Evolutionary conservation across 169 alveolate species (phyloP), one percentile per base, ranked within the genome.

Genomic region (Cyclospora cayetanensis): DNA sequence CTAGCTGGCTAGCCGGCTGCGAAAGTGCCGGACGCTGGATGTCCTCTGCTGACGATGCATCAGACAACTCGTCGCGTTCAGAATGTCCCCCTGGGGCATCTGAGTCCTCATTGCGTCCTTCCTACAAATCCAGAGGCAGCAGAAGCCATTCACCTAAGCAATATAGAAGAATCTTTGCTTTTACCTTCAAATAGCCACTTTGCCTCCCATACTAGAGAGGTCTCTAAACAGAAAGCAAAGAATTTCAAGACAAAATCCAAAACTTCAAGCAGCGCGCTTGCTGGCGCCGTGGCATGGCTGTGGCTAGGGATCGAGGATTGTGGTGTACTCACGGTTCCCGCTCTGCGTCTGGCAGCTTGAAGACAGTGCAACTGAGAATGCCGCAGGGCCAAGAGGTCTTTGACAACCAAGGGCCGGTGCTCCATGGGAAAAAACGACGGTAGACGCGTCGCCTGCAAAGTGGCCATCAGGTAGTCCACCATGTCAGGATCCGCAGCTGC

Each of bases 291-390:
- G n/a, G n/a, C n/a, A n/a, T n/a, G n/a, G n/a, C n/a, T n/a, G n/a
- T n/a, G n/a, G n/a, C n/a, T n/a, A n/a, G n/a, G n/a, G n/a, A n/a
- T n/a, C n/a, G n/a, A n/a, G n/a, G n/a, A n/a, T n/a, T n/a, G n/a
- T n/a, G n/a, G n/a, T n/a, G n/a, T n/a, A n/a, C n/a, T n/a, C n/a
- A n/a, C 37, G 22, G 80, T 25, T 68, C 66, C 86, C 42, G 86
- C 35, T 74, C 42, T 18, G 25, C n/a, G 66, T 55, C 35, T 43
- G 55, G 53, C 31, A 50, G 90, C 76, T 4, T 50, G 50, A 11
- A 82, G 35, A 35, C 90, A 82, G 39, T 82, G 90, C 29, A 82
- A 77, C 55, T 82, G 90, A 43, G 90, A 53, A 2, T 55, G 90
- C 12, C 90, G 70, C 77, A 82, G 65, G 2, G 77, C 79, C 42